phyloP scores from a whole-genome alignment of 371 early-diverging fungal genomes.

The Mortierella sp. region DNA sequence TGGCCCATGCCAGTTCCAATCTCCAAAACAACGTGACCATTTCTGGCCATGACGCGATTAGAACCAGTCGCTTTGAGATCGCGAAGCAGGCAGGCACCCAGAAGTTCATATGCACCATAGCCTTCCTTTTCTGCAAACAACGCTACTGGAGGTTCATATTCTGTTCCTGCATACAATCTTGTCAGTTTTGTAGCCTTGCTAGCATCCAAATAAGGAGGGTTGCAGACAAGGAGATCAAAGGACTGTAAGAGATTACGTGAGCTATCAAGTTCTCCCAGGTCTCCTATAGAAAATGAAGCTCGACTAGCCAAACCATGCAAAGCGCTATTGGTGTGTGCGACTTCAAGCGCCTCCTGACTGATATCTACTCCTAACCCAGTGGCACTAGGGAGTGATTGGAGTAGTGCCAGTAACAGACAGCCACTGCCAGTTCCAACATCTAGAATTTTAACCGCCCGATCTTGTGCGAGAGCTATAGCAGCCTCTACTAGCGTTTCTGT shows the following conservation, averaged over 20 bases:
- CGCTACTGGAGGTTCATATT: constrained; percentile 75
- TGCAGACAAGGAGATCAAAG: constrained; percentile 79
- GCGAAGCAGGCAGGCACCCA: constrained; percentile 58
- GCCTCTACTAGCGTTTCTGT: constrained; percentile 76
- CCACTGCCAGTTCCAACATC: constrained; percentile 87
- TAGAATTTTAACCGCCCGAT: constrained; percentile 58
- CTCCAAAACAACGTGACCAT: constrained; percentile 71
- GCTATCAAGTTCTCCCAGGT: constrained; percentile 59
- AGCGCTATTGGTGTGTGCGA: constrained; percentile 65
- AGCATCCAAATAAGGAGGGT: constrained; percentile 79
- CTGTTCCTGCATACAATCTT: constrained; percentile 56
- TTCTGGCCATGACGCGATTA: constrained; percentile 39
- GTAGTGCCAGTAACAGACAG: constrained; percentile 73
- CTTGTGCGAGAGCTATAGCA: constrained; percentile 34
- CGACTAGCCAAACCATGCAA: constrained; percentile 54
- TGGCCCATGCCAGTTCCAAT: constrained; percentile 78
- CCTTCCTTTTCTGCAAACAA: constrained; percentile 76
- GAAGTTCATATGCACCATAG: constrained; percentile 72
- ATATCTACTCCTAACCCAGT: constrained; percentile 77
- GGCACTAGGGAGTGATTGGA: constrained; percentile 47
- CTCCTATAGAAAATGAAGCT: constrained; percentile 55
- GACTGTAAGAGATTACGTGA: constrained; percentile 31
- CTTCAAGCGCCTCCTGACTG: constrained; percentile 66
- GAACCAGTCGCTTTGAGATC: constrained; percentile 18
- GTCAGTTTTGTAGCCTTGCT: constrained; percentile 53